Evolutionary conservation across 306 rosid species (phyloP).

Genomic region (Trifolium pratense): DNA sequence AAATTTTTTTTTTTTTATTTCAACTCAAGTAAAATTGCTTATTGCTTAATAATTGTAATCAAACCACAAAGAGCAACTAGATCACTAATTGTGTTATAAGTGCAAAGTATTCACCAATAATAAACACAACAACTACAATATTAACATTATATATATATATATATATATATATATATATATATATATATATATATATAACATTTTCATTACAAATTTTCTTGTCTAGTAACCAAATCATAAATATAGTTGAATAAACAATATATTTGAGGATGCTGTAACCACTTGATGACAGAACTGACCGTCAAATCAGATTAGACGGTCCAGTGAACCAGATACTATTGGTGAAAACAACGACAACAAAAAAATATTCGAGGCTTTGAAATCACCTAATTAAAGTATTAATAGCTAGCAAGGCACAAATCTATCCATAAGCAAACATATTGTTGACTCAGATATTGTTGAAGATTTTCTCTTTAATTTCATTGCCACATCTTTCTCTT

Average conservation of each 20-base stretch:
- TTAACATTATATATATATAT: neutral
- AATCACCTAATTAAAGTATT: neutral
- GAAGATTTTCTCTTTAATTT: conserved; percentile 38
- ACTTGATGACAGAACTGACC: too few species aligned
- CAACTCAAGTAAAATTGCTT: neutral
- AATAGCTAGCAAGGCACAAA: conserved; percentile 69
- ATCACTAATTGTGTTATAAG: neutral
- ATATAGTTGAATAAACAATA: conserved; percentile 3
- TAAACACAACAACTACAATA: neutral
- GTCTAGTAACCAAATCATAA: neutral
- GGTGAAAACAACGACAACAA: too few species aligned
- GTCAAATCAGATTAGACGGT: too few species aligned
- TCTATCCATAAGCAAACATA: conserved; percentile 84
- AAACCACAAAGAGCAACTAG: neutral
- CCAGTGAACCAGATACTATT: too few species aligned
- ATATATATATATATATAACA: neutral
- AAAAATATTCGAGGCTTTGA: neutral
- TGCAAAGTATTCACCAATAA: too few species aligned
- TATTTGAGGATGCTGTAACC: too few species aligned
- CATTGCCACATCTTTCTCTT: conserved; percentile 8
- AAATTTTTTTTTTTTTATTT: too few species aligned
- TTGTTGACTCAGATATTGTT: conserved; percentile 65
- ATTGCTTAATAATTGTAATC: neutral
- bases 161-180: too few species aligned
- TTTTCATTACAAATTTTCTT: conserved; percentile 12